Conservation (phyloP, 2,329 filamentous ascomycete genomes). For the Alternaria panax region DNA sequence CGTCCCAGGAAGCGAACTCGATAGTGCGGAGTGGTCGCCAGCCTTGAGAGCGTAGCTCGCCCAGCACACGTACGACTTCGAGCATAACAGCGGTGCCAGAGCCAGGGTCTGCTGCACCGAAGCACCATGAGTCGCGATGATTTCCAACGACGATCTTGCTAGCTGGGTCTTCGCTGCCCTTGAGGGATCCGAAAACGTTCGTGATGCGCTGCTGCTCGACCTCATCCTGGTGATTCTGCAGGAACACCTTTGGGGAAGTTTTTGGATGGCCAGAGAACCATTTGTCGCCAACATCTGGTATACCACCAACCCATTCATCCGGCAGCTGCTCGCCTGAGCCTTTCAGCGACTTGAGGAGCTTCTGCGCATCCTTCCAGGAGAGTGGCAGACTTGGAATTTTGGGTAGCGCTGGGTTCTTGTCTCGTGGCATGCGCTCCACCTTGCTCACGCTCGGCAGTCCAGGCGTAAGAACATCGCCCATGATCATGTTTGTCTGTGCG, state of each 20-base stretch:
- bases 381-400: slow-evolving; percentile 90
- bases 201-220: slow-evolving; percentile 83
- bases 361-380: slow-evolving; percentile 86
- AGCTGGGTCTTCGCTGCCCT: slow-evolving; percentile 80
- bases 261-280: slow-evolving; percentile 83
- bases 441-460: slow-evolving; percentile 78
- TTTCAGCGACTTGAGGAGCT: slow-evolving; percentile 76
- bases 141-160: slow-evolving; percentile 91
- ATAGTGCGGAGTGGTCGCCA: slow-evolving; percentile 96
- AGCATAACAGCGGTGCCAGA: slow-evolving; percentile 88
- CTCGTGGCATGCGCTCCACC: slow-evolving; percentile 70
- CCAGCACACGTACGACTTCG: slow-evolving; percentile 85
- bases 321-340: slow-evolving; percentile 75
- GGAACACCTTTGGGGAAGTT: slow-evolving; percentile 76
- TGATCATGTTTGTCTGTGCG: slow-evolving; percentile 78
- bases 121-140: slow-evolving; percentile 91
- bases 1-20: slow-evolving; percentile 97
- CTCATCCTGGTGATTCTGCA: slow-evolving; percentile 89
- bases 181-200: slow-evolving; percentile 86
- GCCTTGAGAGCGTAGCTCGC: slow-evolving; percentile 75
- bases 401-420: slow-evolving; percentile 75
- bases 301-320: slow-evolving; percentile 76
- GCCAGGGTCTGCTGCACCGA: slow-evolving; percentile 84
- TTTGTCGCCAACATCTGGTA: slow-evolving; percentile 71
- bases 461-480: slow-evolving; percentile 92